A percentile compares a stretch with the other conserved stretches of the same genome.
Conservation (phyloP, 192 early-diverging fungal species). For the Backusella liffmaniae region DNA sequence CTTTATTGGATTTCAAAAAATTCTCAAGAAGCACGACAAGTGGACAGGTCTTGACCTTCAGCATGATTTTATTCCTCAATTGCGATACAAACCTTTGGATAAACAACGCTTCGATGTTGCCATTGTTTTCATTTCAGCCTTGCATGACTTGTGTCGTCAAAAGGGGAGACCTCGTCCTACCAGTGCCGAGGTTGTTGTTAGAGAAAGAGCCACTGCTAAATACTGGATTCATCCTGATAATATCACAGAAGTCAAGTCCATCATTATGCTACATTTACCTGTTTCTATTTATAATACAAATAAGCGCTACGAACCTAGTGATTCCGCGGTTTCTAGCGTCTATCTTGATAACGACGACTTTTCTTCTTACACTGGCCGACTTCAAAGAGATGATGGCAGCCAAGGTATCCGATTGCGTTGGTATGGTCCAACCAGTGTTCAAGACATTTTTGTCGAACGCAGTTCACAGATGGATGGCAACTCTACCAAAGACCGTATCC, state of each 20-base stretch:
- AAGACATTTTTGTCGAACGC: slow-evolving; percentile 30
- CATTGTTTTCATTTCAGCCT: slow-evolving; percentile 80
- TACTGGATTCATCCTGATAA: slow-evolving; percentile 43
- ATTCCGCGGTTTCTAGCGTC: slow-evolving; percentile 34
- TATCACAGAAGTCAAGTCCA: slow-evolving; percentile 38
- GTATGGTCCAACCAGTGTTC: slow-evolving; percentile 25
- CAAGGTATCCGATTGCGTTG: slow-evolving; percentile 33
- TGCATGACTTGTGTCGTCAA: slow-evolving; percentile 69
- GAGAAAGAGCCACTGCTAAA: slow-evolving; percentile 77
- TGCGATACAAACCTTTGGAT: slow-evolving; percentile 79
- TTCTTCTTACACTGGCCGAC: slow-evolving; percentile 29
- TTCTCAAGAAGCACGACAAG: slow-evolving; percentile 99
- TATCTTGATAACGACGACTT: slow-evolving; percentile 35
- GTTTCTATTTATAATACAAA: slow-evolving; percentile 44
- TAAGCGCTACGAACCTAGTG: slow-evolving; percentile 44
- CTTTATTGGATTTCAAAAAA: slow-evolving; percentile 87
- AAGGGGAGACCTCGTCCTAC: slow-evolving; percentile 32
- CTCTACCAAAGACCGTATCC: slow-evolving; percentile 31
- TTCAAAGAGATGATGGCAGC: slow-evolving; percentile 35
- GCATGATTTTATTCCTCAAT: slow-evolving; percentile 70
- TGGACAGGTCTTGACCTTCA: slow-evolving; percentile 75
- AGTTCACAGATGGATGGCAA: slow-evolving; percentile 30
- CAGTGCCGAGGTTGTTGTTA: slow-evolving; percentile 28
- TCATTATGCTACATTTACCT: slow-evolving; percentile 39
- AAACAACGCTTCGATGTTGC: slow-evolving; percentile 88